Conservation (phyloP, 1,139 yeast genomes). For the Zygotorulaspora mrakii region DNA sequence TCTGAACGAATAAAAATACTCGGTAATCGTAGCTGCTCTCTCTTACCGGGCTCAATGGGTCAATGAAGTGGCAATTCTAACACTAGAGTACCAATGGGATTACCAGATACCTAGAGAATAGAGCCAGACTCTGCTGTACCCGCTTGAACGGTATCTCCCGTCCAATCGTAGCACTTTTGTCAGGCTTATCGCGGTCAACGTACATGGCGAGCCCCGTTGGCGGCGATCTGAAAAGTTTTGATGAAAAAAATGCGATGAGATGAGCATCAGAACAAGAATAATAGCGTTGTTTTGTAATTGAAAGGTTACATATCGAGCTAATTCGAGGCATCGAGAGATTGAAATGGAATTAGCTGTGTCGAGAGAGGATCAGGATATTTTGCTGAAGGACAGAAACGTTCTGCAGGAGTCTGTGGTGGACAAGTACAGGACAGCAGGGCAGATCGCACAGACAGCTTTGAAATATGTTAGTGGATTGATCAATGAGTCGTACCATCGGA, state of each 20-base stretch:
- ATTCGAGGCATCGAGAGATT: too few species aligned
- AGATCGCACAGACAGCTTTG: constrained; percentile 83
- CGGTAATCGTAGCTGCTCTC: too few species aligned
- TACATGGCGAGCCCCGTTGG: constrained; percentile 2
- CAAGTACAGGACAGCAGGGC: constrained; percentile 87
- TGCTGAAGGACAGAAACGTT: constrained; percentile 70
- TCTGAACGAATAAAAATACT: too few species aligned
- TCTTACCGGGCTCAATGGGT: too few species aligned
- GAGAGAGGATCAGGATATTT: constrained; percentile 67
- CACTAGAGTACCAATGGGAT: too few species aligned
- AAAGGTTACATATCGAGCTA: not conserved
- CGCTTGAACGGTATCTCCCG: too few species aligned
- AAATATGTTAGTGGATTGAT: constrained; percentile 62
- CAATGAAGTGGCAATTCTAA: too few species aligned
- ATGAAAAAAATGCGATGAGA: constrained; percentile 10
- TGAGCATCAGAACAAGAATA: constrained; percentile 1
- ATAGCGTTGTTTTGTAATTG: not conserved
- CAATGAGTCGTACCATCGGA: constrained; percentile 61
- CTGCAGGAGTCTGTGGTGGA: constrained; percentile 60
- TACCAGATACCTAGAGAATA: too few species aligned
- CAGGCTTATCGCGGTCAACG: constrained; percentile 1
- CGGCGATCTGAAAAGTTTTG: constrained; percentile 5
- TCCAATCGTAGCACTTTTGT: too few species aligned
- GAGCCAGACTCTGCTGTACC: too few species aligned
- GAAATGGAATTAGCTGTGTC: constrained; percentile 62